A percentile compares a stretch with the other conserved stretches of the same genome.
These are phyloP conservation scores for Apiospora marii DNA, from an alignment of 2,329 filamentous ascomycete genomes.

Conservation along the genomic window DNA sequence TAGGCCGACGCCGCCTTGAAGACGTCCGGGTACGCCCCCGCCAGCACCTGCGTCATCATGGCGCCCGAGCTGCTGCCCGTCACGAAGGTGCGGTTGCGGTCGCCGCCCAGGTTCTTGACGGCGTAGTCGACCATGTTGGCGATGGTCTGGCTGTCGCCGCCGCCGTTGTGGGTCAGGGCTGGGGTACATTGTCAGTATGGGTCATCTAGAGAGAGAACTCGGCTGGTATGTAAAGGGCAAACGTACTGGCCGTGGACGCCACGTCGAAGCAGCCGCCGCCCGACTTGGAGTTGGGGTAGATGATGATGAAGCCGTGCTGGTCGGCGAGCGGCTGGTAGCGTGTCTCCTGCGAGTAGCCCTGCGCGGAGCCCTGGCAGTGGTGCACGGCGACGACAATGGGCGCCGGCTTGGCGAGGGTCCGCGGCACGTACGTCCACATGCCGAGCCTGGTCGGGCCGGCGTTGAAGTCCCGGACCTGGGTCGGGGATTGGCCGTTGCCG, in stretches of 20 bases:
- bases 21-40: constrained; percentile 54
- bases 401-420: constrained; percentile 48
- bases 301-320: constrained; percentile 54
- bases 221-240: no score
- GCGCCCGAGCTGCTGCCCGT: constrained; percentile 56
- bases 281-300: constrained; percentile 63
- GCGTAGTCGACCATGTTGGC: constrained; percentile 66
- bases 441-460: constrained; percentile 49
- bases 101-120: constrained; percentile 56
- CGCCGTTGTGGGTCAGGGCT: constrained; percentile 56
- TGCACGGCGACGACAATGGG: constrained; percentile 61
- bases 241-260: constrained; percentile 45
- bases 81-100: constrained; percentile 59
- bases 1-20: constrained; percentile 53
- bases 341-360: constrained; percentile 55
- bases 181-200: neutral
- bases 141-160: constrained; percentile 62
- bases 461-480: constrained; percentile 40
- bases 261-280: constrained; percentile 67
- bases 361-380: constrained; percentile 60
- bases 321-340: constrained; percentile 56
- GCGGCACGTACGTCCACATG: constrained; percentile 55
- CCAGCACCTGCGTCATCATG: constrained; percentile 58
- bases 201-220: no score
- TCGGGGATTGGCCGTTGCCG: constrained; percentile 28